phyloP scores from a whole-genome alignment of 1,139 yeast species.

The Yamadazyma buinensis region DNA sequence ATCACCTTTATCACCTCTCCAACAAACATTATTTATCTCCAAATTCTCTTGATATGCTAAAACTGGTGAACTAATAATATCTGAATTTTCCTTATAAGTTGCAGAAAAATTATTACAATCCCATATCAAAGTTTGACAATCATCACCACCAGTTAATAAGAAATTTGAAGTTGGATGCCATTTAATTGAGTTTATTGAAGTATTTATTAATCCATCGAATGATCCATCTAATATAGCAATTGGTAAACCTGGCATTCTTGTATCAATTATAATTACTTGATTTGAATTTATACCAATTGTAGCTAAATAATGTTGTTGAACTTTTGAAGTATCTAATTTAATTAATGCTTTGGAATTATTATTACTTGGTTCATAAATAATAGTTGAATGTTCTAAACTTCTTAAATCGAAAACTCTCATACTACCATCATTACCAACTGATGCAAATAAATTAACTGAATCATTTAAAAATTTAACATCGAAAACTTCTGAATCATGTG shows the following conservation, averaged over 20 bases:
- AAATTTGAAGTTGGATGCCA: slow-evolving; percentile 82
- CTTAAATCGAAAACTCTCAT: slow-evolving; percentile 89
- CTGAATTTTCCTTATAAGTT: slow-evolving; percentile 5
- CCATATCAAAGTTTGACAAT: slow-evolving; percentile 87
- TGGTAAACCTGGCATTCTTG: slow-evolving; percentile 87
- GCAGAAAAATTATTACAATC: slow-evolving; percentile 48
- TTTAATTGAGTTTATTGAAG: slow-evolving; percentile 63
- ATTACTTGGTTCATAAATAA: slow-evolving; percentile 66
- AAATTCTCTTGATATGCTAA: slow-evolving; percentile 55
- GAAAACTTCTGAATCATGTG: slow-evolving; percentile 93
- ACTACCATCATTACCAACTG: slow-evolving; percentile 95
- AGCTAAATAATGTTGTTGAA: slow-evolving; percentile 76
- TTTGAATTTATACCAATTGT: slow-evolving; percentile 73
- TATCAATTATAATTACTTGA: slow-evolving; percentile 68
- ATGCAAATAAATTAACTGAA: slow-evolving; percentile 77
- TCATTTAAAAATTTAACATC: slow-evolving; percentile 84
- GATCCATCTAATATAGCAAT: slow-evolving; percentile 68
- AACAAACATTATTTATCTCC: slow-evolving; percentile 73
- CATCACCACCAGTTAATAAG: slow-evolving; percentile 80
- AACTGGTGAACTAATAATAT: slow-evolving; percentile 34
- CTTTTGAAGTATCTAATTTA: slow-evolving; percentile 72
- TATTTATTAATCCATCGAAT: slow-evolving; percentile 39
- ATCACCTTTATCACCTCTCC: slow-evolving; percentile 64
- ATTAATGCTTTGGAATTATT: slow-evolving; percentile 59
- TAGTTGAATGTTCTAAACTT: slow-evolving; percentile 88